Base-by-base conservation (phyloP, 805 yeast genomes). In the Wickerhamiella occidentalis region DNA sequence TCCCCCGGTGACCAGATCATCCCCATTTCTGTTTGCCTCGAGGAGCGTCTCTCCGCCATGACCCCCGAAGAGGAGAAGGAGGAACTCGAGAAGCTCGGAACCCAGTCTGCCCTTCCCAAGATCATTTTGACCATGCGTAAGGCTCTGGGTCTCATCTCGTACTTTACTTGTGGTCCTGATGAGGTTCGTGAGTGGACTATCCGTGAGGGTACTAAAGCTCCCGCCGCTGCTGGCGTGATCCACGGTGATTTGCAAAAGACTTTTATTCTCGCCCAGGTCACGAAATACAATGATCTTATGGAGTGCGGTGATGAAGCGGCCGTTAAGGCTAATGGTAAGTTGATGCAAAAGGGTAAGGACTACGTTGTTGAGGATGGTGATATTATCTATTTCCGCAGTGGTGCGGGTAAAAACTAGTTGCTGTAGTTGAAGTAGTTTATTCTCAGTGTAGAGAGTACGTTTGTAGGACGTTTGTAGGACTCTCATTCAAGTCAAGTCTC, bases 361-460 rank as follows among this genome's bases (percentile, higher is more conserved):
- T 92, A 92, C 65, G 84, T 78, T 49, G 95, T 92, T 52, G 95
- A 88, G 71, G 96, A 88, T 65, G 95, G 95, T 61, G 97, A 88
- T 65, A 74, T 92, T 61, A 73, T 90, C 56, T 85, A 80, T 69
- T 84, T 90, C 76, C 82, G 92, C 72, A 87, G 96, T 51, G 96
- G 94, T 59, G 95, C 88, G 48, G 94, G 94, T 68, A 85, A 85
- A 72, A 83, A 75, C 62, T 76, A 67, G 28, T n/a, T 23, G 12
- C 15, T 38, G 6, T 33, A 33, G 38, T 33, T n/a, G n/a, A n/a
- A n/a, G 38, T 33, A 33, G 38, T 33, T 33, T 23, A 23, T 23
- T 23, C 26, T 23, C 26, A 23, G n/a, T n/a, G n/a, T n/a, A n/a
- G n/a, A n/a, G n/a, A n/a, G n/a, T n/a, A n/a, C n/a, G n/a, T n/a